These are phyloP conservation scores for Sphaerosporella brunnea DNA, from an alignment of 495 filamentous ascomycete species.

Conservation along the genomic window DNA sequence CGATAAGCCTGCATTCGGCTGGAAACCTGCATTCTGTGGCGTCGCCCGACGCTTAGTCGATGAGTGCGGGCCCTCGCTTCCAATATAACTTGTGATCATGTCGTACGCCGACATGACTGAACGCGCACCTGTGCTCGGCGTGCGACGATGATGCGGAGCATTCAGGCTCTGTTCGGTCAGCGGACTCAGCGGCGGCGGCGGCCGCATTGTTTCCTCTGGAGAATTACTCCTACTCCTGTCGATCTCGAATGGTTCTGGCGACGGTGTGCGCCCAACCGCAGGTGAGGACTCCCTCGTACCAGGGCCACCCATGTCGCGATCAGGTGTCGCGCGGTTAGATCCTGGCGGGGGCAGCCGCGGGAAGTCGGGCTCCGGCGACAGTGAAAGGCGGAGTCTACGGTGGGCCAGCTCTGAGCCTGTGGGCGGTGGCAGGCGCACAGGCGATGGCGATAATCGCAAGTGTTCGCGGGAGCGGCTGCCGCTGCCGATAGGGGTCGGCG, in stretches of 20 bases:
- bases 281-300: conserved; percentile 1
- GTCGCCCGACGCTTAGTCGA: neutral
- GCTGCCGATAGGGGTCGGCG: neutral
- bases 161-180: neutral
- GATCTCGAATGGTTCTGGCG: neutral
- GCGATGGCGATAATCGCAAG: neutral
- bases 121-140: neutral
- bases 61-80: neutral
- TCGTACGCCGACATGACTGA: conserved; percentile 5
- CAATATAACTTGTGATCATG: conserved; percentile 4
- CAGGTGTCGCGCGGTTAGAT: conserved; percentile 3
- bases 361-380: conserved; percentile 6
- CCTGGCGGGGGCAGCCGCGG: neutral
- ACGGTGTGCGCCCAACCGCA: neutral
- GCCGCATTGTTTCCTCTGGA: conserved; percentile 3
- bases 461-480: neutral
- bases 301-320: conserved; percentile 1
- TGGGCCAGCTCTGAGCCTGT: neutral
- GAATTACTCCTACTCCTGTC: conserved; percentile 1
- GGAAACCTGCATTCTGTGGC: neutral
- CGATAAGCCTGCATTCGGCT: conserved; percentile 3
- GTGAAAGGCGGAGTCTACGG: neutral
- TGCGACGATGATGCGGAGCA: neutral
- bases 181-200: neutral
- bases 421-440: neutral